phyloP scores from a whole-genome alignment of 768 basidiomycete genomes.

The Phaffia australis region DNA sequence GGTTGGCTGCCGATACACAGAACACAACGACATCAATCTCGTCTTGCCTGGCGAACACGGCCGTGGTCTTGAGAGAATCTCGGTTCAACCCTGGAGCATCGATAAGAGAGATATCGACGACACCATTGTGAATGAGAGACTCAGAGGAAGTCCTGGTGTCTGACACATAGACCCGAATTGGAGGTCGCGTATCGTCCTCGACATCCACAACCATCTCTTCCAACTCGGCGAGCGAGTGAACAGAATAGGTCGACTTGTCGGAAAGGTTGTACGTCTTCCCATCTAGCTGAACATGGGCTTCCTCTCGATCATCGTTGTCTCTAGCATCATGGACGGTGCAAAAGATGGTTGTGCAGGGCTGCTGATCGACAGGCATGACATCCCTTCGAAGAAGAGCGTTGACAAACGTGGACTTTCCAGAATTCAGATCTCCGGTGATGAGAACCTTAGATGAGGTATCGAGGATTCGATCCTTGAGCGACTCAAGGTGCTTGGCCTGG shows the following conservation, averaged over 20 bases:
- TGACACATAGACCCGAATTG: conserved; percentile 77
- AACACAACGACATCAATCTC: conserved; percentile 99
- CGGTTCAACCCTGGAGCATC: conserved; percentile 96
- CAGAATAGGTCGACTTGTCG: conserved; percentile 67
- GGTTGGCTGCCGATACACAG: conserved; percentile 94
- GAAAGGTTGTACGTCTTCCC: conserved; percentile 54
- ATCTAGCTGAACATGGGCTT: conserved; percentile 70
- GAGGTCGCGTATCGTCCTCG: conserved; percentile 50
- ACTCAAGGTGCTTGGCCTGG: conserved; percentile 66
- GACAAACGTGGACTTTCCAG: conserved; percentile 96
- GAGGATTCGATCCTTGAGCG: conserved; percentile 71
- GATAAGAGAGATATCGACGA: conserved; percentile 95
- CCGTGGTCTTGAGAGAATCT: conserved; percentile 87
- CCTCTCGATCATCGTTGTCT: conserved; percentile 67
- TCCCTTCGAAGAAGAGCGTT: conserved; percentile 83
- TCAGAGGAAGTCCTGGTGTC: conserved; percentile 40
- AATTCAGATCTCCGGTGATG: conserved; percentile 94
- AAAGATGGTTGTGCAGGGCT: conserved; percentile 93
- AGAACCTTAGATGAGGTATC: conserved; percentile 92
- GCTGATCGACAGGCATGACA: conserved; percentile 95
- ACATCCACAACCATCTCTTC: conserved; percentile 68
- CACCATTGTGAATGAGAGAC: conserved; percentile 84
- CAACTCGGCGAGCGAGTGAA: conserved; percentile 55
- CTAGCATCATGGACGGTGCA: conserved; percentile 89
- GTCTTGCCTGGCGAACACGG: conserved; percentile 86